Base-by-base conservation (phyloP, 108 stramenopile genomes). In the Nannochloropsis salina region DNA sequence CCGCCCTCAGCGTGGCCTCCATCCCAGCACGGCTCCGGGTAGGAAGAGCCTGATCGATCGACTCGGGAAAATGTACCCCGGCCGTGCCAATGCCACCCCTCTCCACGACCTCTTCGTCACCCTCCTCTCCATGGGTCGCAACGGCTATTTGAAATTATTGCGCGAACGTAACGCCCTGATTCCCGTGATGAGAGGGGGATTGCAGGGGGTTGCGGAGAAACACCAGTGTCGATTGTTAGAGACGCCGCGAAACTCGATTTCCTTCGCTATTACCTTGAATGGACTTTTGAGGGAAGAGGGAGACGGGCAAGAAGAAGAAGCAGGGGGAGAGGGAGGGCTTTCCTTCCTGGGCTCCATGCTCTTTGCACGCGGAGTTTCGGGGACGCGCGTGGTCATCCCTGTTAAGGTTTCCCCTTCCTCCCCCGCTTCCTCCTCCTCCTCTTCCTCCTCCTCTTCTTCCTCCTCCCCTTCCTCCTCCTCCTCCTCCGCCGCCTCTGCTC, bases 31-130 rank as follows among this genome's bases (percentile, higher is more conserved):
- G 2, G 4, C 61, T 4, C 61, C 61, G 2, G n/a, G 20, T 4
- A 15, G 20, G 20, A n/a, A 15, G 15, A 74, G 61, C 61, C 61
- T 74, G 20, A n/a, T 74, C 61, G n/a, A 15, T n/a, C 61, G 61
- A 3, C 61, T 99, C 6, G 94, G 95, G 9, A 95, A 95, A 90
- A 92, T 92, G 81, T 99, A 99, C 91, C 96, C 99, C 41, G 99
- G 98, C 40, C 94, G 99, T 61, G 99, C 97, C 12, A 96, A 94
- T 43, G 93, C 95, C 51, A 90, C 96, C 9, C 97, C 97, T 1
- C 92, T 97, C 83, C 86, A 97, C 1, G 98, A 99, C 93, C 84
- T 99, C n/a, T 98, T 98, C 85, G 94, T 97, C 84, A 99, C 98
- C 0, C 89, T 99, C 9, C 86, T 98, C 21, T 95, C 94, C 41